Percentiles rank a stretch among this genome's conserved stretches.
These are phyloP conservation scores for Arthrobotrys sphaeroides DNA, from an alignment of 2,329 filamentous ascomycete genomes.

Conservation along the genomic window DNA sequence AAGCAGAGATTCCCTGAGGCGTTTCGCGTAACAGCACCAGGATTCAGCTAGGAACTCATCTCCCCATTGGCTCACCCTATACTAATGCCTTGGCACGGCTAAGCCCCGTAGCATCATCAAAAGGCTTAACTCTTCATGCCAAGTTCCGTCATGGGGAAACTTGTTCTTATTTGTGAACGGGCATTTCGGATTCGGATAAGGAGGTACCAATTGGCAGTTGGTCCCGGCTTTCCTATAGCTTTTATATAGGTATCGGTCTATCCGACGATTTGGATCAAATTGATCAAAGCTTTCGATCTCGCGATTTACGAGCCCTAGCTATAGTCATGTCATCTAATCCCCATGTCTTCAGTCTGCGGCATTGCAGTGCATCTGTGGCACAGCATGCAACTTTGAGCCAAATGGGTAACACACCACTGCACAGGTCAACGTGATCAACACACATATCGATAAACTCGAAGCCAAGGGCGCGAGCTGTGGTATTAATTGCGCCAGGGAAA, in stretches of 20 bases:
- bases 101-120: conserved; percentile 20
- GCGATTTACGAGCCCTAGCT: neutral
- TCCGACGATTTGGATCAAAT: neutral
- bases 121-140: conserved; percentile 19
- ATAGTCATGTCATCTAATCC: neutral
- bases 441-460: conserved; percentile 7
- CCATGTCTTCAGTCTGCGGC: neutral
- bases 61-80: conserved; percentile 14
- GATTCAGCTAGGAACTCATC: neutral
- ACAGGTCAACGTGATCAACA: neutral
- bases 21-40: conserved; percentile 51
- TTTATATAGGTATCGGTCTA: conserved; percentile 12
- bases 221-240: neutral
- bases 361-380: neutral
- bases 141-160: conserved; percentile 32
- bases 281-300: neutral
- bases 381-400: neutral
- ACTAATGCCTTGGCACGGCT: conserved; percentile 9
- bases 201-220: conserved; percentile 10
- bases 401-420: neutral
- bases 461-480: conserved; percentile 33
- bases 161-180: conserved; percentile 3
- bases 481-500: neutral
- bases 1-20: conserved; percentile 27
- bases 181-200: conserved; percentile 33